Evolutionary conservation across 1,284 basidiomycete genomes (phyloP).

Genomic region (Malassezia dermatis): DNA sequence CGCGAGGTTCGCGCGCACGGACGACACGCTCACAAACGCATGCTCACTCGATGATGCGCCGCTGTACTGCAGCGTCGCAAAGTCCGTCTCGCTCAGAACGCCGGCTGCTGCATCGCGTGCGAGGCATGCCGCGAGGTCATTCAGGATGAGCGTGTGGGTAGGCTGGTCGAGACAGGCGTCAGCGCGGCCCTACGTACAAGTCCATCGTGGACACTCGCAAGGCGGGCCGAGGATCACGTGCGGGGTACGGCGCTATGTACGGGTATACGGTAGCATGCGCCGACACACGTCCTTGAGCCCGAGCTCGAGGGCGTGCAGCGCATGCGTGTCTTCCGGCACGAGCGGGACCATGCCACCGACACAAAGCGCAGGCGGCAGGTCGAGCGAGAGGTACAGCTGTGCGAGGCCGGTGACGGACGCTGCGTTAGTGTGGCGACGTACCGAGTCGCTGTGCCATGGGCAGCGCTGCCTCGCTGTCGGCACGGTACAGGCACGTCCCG

Average conservation of each 20-base stretch:
- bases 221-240: neutral
- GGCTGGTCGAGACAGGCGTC: slow-evolving; percentile 51
- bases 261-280: neutral
- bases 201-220: neutral
- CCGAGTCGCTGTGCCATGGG: slow-evolving; percentile 11
- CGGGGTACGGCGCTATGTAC: neutral
- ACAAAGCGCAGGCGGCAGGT: slow-evolving; percentile 18
- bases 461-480: neutral
- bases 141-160: slow-evolving; percentile 68
- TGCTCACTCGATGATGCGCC: neutral
- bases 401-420: slow-evolving; percentile 16
- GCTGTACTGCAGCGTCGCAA: slow-evolving; percentile 7
- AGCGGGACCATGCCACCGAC: neutral
- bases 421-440: slow-evolving; percentile 6
- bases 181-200: slow-evolving; percentile 5
- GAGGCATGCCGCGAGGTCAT: slow-evolving; percentile 64
- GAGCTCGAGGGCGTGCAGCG: slow-evolving; percentile 24
- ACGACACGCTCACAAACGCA: slow-evolving; percentile 16
- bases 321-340: slow-evolving; percentile 18
- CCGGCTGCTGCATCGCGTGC: slow-evolving; percentile 22
- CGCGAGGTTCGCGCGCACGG: slow-evolving; percentile 36
- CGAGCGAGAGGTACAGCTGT: slow-evolving; percentile 27
- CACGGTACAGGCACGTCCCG: slow-evolving; percentile 3
- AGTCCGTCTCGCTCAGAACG: slow-evolving; percentile 1
- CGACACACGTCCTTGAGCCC: slow-evolving; percentile 16